Conservation (phyloP, 225 moss, liverwort and hornwort genomes). For the Bryum argenteum region DNA sequence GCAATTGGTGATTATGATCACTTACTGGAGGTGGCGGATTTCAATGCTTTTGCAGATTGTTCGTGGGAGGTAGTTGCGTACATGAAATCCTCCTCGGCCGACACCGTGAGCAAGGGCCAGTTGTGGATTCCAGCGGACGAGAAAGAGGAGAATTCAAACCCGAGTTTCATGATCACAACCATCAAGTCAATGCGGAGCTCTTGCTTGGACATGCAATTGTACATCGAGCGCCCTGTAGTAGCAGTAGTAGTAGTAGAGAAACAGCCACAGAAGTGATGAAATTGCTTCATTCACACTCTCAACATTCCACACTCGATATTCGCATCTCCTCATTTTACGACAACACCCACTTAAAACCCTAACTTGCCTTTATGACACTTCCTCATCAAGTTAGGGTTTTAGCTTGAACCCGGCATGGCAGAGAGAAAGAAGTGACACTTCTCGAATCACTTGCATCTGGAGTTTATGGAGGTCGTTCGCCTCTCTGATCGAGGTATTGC, state of each 20-base stretch:
- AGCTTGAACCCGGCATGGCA: slow-evolving; percentile 17
- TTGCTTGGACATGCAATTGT: slow-evolving; percentile 70
- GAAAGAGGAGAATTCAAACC: slow-evolving; percentile 36
- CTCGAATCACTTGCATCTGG: slow-evolving; percentile 11
- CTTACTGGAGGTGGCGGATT: too few species aligned
- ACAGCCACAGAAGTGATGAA: background rate
- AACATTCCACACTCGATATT: background rate
- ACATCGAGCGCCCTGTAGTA: slow-evolving; percentile 61
- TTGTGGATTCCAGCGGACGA: slow-evolving; percentile 74
- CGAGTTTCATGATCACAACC: slow-evolving; percentile 56
- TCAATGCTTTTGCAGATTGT: slow-evolving; percentile 54
- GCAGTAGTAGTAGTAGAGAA: background rate
- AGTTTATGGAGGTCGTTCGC: slow-evolving; percentile 46
- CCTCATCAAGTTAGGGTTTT: slow-evolving; percentile 21
- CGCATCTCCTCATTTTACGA: slow-evolving; percentile 19
- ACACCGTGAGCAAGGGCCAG: slow-evolving; percentile 49
- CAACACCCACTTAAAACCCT: too few species aligned
- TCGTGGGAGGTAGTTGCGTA: slow-evolving; percentile 85
- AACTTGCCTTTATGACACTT: slow-evolving; percentile 7
- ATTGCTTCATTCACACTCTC: too few species aligned
- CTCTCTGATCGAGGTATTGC: slow-evolving; percentile 39
- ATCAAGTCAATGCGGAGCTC: slow-evolving; percentile 78
- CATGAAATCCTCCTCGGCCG: slow-evolving; percentile 59
- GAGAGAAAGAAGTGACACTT: slow-evolving; percentile 8
- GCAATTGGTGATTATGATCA: too few species aligned